phyloP scores from a whole-genome alignment of 2,329 filamentous ascomycete species.

The Leptosphaerulina australis region DNA sequence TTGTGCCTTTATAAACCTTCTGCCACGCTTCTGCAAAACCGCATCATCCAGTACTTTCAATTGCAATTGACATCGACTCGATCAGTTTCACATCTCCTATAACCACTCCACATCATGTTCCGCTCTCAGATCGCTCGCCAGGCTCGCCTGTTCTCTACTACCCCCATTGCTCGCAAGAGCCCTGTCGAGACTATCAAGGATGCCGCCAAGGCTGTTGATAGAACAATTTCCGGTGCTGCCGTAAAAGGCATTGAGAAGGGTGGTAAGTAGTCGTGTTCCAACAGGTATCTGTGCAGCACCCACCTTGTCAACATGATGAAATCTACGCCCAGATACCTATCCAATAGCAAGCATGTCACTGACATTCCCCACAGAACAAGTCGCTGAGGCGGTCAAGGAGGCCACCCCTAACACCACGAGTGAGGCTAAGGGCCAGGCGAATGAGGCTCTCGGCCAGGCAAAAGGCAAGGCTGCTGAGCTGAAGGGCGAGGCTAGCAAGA shows the following conservation, averaged over 20 bases:
- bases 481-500: conserved; percentile 50
- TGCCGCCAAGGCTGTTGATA: conserved; percentile 63
- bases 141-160: conserved; percentile 61
- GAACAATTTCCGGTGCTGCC: conserved; percentile 60
- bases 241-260: conserved; percentile 68
- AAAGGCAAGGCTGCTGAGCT: conserved; percentile 50
- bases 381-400: conserved; percentile 52
- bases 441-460: conserved; percentile 40
- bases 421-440: conserved; percentile 47
- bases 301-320: too few species aligned
- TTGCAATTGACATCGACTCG: conserved; percentile 9
- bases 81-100: conserved; percentile 6
- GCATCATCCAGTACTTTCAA: conserved; percentile 8
- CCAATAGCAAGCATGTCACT: conserved; percentile 11
- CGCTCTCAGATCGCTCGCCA: conserved; percentile 53
- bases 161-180: conserved; percentile 56
- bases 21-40: background rate
- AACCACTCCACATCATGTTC: conserved; percentile 47
- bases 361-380: conserved; percentile 54
- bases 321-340: too few species aligned
- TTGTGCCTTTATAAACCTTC: conserved; percentile 14
- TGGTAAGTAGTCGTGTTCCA: conserved; percentile 54
- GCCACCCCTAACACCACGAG: conserved; percentile 33
- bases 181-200: conserved; percentile 64
- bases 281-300: background rate